phyloP scores from a whole-genome alignment of 2,329 filamentous ascomycete species.

The Fusarium graminum region DNA sequence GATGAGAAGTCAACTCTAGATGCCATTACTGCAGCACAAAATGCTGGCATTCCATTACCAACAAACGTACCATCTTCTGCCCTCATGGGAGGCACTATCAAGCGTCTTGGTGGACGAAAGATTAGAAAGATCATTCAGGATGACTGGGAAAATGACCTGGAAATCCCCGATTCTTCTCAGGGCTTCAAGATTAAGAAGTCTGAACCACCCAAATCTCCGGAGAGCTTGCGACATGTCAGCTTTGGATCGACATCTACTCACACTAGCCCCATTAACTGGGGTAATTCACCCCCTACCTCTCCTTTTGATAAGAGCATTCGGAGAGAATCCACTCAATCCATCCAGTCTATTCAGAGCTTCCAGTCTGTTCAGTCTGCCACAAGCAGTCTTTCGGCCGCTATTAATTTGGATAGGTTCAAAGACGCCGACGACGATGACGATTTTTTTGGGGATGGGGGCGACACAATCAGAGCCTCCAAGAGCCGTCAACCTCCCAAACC shows the following conservation, averaged over 20 bases:
- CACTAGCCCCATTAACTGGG: slow-evolving; percentile 64
- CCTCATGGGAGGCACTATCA: slow-evolving; percentile 91
- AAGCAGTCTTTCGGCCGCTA: slow-evolving; percentile 58
- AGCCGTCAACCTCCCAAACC: slow-evolving; percentile 65
- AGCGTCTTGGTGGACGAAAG: slow-evolving; percentile 82
- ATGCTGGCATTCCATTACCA: slow-evolving; percentile 92
- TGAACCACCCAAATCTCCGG: slow-evolving; percentile 73
- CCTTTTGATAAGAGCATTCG: slow-evolving; percentile 48
- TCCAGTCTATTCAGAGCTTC: slow-evolving; percentile 31
- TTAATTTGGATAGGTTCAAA: slow-evolving; percentile 73
- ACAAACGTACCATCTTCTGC: slow-evolving; percentile 89
- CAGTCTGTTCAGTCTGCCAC: slow-evolving; percentile 50
- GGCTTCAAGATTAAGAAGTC: slow-evolving; percentile 74
- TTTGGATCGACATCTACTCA: slow-evolving; percentile 61
- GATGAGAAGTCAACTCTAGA: slow-evolving; percentile 87
- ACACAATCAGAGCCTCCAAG: slow-evolving; percentile 78
- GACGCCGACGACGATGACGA: slow-evolving; percentile 73
- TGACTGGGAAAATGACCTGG: slow-evolving; percentile 85
- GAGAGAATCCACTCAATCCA: slow-evolving; percentile 46
- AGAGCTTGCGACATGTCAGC: slow-evolving; percentile 76
- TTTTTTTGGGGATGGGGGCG: slow-evolving; percentile 72
- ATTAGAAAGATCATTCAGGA: slow-evolving; percentile 80
- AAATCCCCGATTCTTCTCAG: slow-evolving; percentile 71
- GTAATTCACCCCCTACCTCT: slow-evolving; percentile 46
- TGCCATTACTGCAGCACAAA: slow-evolving; percentile 87